Evolutionary conservation across 345 rosid species (phyloP).

Genomic region (Laguncularia racemosa): DNA sequence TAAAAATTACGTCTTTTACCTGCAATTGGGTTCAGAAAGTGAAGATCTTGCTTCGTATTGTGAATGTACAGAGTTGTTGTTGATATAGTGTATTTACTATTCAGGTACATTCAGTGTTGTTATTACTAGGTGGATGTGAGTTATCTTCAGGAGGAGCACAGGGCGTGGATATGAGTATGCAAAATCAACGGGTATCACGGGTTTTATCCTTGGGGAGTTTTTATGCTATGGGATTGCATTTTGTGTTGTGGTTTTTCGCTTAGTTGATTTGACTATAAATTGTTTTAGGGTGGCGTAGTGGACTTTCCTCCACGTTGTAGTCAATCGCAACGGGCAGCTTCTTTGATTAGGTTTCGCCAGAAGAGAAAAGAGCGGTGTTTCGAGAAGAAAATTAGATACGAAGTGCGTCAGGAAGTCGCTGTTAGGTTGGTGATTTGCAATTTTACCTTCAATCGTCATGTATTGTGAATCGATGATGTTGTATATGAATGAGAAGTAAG

Average conservation of each 20-base stretch:
- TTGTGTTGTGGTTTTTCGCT: neutral
- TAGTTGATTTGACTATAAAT: constrained; percentile 2
- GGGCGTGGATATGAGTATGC: constrained; percentile 47
- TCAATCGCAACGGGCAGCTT: constrained; percentile 85
- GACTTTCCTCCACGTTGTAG: constrained; percentile 59
- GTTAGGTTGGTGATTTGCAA: constrained; percentile 42
- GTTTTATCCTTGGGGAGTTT: constrained; percentile 4
- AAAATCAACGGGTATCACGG: constrained; percentile 43
- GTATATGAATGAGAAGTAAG: too few relatives aligned
- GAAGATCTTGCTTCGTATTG: neutral
- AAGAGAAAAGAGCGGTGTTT: constrained; percentile 90
- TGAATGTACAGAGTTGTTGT: neutral
- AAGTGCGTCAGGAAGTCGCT: constrained; percentile 97
- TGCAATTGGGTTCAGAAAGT: constrained; percentile 4
- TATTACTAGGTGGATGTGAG: constrained; percentile 74
- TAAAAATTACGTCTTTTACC: neutral
- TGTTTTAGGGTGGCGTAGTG: constrained; percentile 30
- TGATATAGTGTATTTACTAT: constrained; percentile 5
- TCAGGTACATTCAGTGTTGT: constrained; percentile 77
- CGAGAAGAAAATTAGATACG: constrained; percentile 90
- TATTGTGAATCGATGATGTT: neutral
- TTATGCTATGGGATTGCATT: neutral
- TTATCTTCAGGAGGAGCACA: constrained; percentile 42
- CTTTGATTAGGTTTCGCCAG: constrained; percentile 79
- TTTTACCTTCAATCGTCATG: neutral